Conservation (phyloP, 495 filamentous ascomycete species). For the Penicillium riverlandense region DNA sequence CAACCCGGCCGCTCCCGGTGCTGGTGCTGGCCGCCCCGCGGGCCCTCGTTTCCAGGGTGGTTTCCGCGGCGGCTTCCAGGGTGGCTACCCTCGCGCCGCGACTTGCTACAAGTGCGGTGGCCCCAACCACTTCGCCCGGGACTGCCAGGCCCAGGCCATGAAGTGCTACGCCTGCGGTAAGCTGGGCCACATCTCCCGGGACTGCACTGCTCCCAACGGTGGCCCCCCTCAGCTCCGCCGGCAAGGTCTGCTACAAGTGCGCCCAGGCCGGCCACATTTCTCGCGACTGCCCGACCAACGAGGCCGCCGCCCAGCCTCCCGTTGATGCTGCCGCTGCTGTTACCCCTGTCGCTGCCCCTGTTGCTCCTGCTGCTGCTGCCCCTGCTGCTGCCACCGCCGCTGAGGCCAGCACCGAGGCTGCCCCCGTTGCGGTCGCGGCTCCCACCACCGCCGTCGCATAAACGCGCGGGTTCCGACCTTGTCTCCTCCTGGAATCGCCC, state of each 20-base stretch:
- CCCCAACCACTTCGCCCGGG: slow-evolving; percentile 96
- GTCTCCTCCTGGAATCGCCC: slow-evolving; percentile 13
- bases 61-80: slow-evolving; percentile 62
- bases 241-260: slow-evolving; percentile 98
- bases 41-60: slow-evolving; percentile 30
- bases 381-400: slow-evolving; percentile 25
- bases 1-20: slow-evolving; percentile 50
- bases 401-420: slow-evolving; percentile 35
- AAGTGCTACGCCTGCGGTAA: slow-evolving; percentile 99
- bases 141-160: slow-evolving; percentile 99
- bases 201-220: slow-evolving; percentile 96
- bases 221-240: slow-evolving; percentile 91
- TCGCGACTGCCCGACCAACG: slow-evolving; percentile 70
- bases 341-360: slow-evolving; percentile 22
- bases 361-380: slow-evolving; percentile 28
- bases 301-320: slow-evolving; percentile 38
- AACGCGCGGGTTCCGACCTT: slow-evolving; percentile 5
- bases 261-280: slow-evolving; percentile 94
- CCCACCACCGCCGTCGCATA: slow-evolving; percentile 53
- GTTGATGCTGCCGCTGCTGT: background rate
- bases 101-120: slow-evolving; percentile 99
- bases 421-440: slow-evolving; percentile 34
- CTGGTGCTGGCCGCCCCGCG: slow-evolving; percentile 55
- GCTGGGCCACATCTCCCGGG: slow-evolving; percentile 93
- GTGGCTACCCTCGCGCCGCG: slow-evolving; percentile 64